phyloP scores from a whole-genome alignment of 345 rosid genomes.

The Raphanus raphanistrum region DNA sequence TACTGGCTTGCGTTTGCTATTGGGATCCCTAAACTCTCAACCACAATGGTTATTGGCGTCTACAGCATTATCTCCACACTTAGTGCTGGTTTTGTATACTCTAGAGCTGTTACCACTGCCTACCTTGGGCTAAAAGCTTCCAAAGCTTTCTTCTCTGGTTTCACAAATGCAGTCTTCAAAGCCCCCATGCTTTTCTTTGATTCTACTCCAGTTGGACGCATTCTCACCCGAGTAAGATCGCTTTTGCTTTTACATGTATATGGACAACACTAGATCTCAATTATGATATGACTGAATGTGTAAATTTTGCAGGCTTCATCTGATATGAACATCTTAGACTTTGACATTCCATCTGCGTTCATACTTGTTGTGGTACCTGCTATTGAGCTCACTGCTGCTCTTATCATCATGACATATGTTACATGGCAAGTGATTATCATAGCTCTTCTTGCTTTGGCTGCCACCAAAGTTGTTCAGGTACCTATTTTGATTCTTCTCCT shows the following conservation, averaged over 20 bases:
- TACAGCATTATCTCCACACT: constrained; percentile 54
- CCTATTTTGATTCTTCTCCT: constrained; percentile 5
- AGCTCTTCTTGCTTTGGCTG: constrained; percentile 55
- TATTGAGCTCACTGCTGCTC: constrained; percentile 47
- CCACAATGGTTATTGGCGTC: constrained; percentile 50
- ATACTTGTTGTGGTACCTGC: constrained; percentile 42
- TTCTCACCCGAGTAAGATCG: constrained; percentile 65
- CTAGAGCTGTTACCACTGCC: constrained; percentile 48
- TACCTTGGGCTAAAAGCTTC: constrained; percentile 68
- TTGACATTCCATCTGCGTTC: constrained; percentile 56
- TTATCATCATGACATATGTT: constrained; percentile 60
- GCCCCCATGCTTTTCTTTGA: constrained; percentile 82
- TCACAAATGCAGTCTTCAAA: constrained; percentile 59
- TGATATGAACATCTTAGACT: constrained; percentile 65
- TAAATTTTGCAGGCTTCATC: constrained; percentile 65
- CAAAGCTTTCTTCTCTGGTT: constrained; percentile 62
- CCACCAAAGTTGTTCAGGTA: constrained; percentile 63
- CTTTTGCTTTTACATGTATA: constrained; percentile 1
- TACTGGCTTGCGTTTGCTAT: constrained; percentile 76
- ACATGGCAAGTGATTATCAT: constrained; percentile 82
- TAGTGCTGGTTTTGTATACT: constrained; percentile 51
- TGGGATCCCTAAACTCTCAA: constrained; percentile 48
- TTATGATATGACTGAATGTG: constrained; percentile 8
- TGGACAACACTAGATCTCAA: background rate
- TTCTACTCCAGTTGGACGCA: constrained; percentile 77